Base-by-base conservation (phyloP, 768 basidiomycete genomes). In the Russula emetica region DNA sequence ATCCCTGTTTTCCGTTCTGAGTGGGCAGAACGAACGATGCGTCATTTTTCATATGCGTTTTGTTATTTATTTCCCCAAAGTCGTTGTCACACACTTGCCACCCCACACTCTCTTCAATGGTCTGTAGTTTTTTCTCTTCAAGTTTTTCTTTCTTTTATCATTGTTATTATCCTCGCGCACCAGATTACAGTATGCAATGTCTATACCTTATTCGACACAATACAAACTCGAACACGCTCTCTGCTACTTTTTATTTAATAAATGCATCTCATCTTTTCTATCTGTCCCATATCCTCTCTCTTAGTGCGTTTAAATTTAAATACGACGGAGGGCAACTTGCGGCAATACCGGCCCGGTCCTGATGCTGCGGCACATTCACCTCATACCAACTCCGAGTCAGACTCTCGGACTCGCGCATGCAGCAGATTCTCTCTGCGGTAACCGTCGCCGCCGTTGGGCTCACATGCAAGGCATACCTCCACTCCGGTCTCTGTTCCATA, bases 401-500 rank as follows among this genome's bases (percentile, higher is more conserved):
- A 13, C 13, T 6, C 16, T 36, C 34, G 13, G 34, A 36, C 34
- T 36, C 34, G 34, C 58, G 58, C 36, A 67, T 66, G 66, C 51
- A 66, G 42, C 60, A 24, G 30, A 24, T 68, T 47, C 58, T 85
- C 64, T 87, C 90, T 30, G 79, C 80, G 22, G 76, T 82, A 55
- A 87, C 85, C 16, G 78, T 91, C 52, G 79, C 83, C 34, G 73
- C 82, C 30, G 82, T 92, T 53, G 93, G 92, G 50, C 83, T 92
- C 57, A 78, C 83, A 42, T 93, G 85, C 78, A 95, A 94, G 71
- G 80, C 86, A 9, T 85, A 91, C 70, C 79, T 94, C 54, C 83
- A 83, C 56, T 77, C 83, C 2, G 85, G 85, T 5, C 80, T 87
- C 50, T 85, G 83, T 63, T 82, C 86, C 1, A 77, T 94, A 58